Base-by-base conservation (phyloP, 495 filamentous ascomycete species). In the Daldinia decipiens region DNA sequence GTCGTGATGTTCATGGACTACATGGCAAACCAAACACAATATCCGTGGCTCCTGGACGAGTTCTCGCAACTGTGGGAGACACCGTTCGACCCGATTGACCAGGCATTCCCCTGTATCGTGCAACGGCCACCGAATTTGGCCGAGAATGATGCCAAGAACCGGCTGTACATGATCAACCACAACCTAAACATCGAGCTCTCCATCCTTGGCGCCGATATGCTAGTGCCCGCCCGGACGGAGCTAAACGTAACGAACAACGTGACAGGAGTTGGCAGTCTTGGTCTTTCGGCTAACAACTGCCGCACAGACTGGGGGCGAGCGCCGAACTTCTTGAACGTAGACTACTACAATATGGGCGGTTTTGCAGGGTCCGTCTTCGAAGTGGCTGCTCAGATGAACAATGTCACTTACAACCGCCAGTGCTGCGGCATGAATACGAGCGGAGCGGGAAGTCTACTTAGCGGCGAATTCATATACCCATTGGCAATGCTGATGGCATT, bases 81-180 rank as follows among this genome's bases (percentile, higher is more conserved):
- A 26, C 85, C 86, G 0, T 95, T 91, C 80, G 90, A 93, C 63
- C 89, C 90, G 11, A 83, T 82, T 26, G 82, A 88, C 60, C 71
- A 82, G 1, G 84, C 76, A 1, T 92, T 92, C 76, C 92, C 91
- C 63, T 94, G 92, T 75, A 80, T 75, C 1, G 85, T 91, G 26
- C 84, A 93, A 64, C 86, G 92, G 1, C 92, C 92, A 15, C 89
- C 92, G 0, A 83, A 85, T 5, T 76, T 94, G 61, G 72, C 71
- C 29, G 68, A 76, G 5, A 74, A 83, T 5, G 83, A 88, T 27
- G 87, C 87, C 1, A 78, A 81, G 63, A 82, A 85, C 5, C 82
- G 91, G 54, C 84, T 97, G 83, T 96, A 96, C 66, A 89, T 97
- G 80, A 92, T 92, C 64, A 98, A 98, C 71, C 95, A 98, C 78